These are phyloP conservation scores for Microdochium trichocladiopsis DNA, from an alignment of 2,329 filamentous ascomycete genomes.

Conservation along the genomic window DNA sequence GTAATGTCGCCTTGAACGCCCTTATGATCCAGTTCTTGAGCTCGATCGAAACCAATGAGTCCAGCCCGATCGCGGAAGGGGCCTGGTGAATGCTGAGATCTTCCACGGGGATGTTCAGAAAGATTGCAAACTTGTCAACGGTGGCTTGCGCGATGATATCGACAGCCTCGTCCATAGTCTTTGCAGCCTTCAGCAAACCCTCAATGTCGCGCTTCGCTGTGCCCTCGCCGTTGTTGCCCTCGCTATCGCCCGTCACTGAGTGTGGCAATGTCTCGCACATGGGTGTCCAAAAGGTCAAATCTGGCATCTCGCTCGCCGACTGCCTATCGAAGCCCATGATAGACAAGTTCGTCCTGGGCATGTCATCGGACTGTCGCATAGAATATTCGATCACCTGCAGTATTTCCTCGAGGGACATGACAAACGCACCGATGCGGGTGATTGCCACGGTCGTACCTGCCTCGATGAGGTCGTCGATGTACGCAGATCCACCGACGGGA, in stretches of 20 bases:
- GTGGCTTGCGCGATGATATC: background rate
- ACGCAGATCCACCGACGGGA: background rate
- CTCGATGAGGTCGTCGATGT: background rate
- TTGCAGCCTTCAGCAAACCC: background rate
- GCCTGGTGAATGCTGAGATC: background rate
- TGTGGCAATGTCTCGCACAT: background rate
- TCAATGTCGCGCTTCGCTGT: background rate
- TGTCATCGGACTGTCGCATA: slow-evolving; percentile 4
- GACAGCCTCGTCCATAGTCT: background rate
- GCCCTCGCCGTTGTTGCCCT: background rate
- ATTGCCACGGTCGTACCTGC: background rate
- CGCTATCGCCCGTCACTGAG: background rate
- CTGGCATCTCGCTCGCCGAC: background rate
- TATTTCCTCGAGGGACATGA: slow-evolving; percentile 2
- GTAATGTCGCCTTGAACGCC: slow-evolving; percentile 22
- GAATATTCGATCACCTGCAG: slow-evolving; percentile 1
- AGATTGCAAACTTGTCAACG: background rate
- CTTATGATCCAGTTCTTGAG: background rate
- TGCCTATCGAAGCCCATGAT: background rate
- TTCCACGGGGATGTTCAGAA: background rate
- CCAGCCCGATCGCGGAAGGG: background rate
- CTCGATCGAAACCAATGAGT: background rate
- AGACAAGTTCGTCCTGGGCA: slow-evolving; percentile 4
- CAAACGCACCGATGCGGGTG: background rate
- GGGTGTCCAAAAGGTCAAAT: background rate